A percentile compares a stretch with the other conserved stretches of the same genome.
phyloP scores from a whole-genome alignment of 345 rosid species.

The Pugionium dolabratum region DNA sequence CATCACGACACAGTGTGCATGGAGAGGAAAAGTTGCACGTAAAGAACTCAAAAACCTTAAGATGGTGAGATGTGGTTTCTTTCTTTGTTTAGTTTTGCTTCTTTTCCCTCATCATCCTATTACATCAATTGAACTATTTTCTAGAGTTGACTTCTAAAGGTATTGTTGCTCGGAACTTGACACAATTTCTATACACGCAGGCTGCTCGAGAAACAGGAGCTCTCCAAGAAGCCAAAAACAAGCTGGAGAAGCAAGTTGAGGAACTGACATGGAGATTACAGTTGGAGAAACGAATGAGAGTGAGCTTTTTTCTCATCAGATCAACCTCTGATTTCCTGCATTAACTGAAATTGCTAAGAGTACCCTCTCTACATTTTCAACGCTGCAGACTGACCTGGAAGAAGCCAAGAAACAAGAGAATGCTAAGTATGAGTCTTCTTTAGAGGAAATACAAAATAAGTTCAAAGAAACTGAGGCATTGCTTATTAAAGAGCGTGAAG shows the following conservation, averaged over 20 bases:
- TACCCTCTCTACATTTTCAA: slow-evolving; percentile 12
- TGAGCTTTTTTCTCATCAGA: slow-evolving; percentile 35
- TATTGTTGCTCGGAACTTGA: slow-evolving; percentile 3
- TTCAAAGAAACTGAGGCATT: slow-evolving; percentile 82
- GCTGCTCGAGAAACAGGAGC: slow-evolving; percentile 99
- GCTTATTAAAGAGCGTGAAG: slow-evolving; percentile 75
- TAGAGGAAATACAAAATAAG: slow-evolving; percentile 77
- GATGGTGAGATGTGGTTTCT: too few relatives aligned
- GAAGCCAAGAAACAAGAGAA: slow-evolving; percentile 92
- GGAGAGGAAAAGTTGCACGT: slow-evolving; percentile 39
- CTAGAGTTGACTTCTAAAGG: slow-evolving; percentile 15
- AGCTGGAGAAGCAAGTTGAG: slow-evolving; percentile 97
- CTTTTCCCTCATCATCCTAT: slow-evolving; percentile 17
- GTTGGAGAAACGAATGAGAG: slow-evolving; percentile 97
- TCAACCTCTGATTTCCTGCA: slow-evolving; percentile 13
- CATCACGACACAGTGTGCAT: too few relatives aligned
- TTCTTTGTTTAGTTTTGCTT: neutral
- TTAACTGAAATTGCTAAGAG: slow-evolving; percentile 9
- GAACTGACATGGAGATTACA: slow-evolving; percentile 98
- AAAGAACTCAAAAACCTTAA: too few relatives aligned
- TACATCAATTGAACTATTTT: neutral
- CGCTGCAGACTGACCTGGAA: slow-evolving; percentile 80
- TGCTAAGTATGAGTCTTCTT: slow-evolving; percentile 75
- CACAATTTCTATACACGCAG: slow-evolving; percentile 45
- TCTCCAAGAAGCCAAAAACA: slow-evolving; percentile 97